A percentile compares a stretch with the other conserved stretches of the same genome.
phyloP scores from a whole-genome alignment of 75 land plant genomes.

The Selaginella moellendorffii region DNA sequence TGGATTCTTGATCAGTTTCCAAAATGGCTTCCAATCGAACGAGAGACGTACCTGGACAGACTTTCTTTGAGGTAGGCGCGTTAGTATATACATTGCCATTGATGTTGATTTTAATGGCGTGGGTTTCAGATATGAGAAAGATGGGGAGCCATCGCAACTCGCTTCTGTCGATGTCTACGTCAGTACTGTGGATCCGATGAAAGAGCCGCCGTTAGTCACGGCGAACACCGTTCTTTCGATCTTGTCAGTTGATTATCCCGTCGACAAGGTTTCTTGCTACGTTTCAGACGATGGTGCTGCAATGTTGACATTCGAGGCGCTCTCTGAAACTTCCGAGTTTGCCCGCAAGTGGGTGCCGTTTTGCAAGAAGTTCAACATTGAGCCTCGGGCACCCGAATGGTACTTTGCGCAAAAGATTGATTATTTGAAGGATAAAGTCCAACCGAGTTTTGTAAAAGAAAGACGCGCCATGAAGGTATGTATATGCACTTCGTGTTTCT shows the following conservation, averaged over 20 bases:
- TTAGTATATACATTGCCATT: neutral
- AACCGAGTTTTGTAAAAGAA: constrained; percentile 90
- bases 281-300: constrained; percentile 55
- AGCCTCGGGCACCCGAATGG: constrained; percentile 87
- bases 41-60: constrained; percentile 49
- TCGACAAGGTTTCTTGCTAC: constrained; percentile 44
- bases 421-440: constrained; percentile 82
- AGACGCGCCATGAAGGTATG: constrained; percentile 95
- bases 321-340: constrained; percentile 76
- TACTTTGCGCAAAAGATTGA: constrained; percentile 92
- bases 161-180: constrained; percentile 30
- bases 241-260: constrained; percentile 38
- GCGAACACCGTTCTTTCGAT: constrained; percentile 46
- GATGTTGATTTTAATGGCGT: neutral
- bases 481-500: too few relatives aligned
- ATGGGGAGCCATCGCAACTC: constrained; percentile 32
- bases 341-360: constrained; percentile 90
- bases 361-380: constrained; percentile 75
- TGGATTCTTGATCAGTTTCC: constrained; percentile 63
- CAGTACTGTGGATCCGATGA: constrained; percentile 43
- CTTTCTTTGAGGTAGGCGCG: constrained; percentile 32
- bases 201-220: constrained; percentile 42
- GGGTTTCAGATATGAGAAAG: constrained; percentile 30
- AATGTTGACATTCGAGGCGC: constrained; percentile 42
- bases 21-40: constrained; percentile 47